Evolutionary conservation across 2,329 filamentous ascomycete genomes (phyloP).

Genomic region (Neopestalotiopsis clavispora): DNA sequence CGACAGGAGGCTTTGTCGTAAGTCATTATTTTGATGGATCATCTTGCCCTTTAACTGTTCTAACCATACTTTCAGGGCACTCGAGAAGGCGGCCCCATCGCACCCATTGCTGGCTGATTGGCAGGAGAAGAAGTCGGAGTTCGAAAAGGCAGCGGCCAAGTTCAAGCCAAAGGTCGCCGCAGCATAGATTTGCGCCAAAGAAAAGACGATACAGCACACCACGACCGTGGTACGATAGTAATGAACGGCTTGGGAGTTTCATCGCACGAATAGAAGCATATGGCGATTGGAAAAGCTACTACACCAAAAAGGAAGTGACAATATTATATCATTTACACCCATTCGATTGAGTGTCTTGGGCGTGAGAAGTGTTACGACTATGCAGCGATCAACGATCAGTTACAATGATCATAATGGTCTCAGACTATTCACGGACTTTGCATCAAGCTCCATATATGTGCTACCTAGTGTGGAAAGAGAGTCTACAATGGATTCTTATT

Average conservation of each 20-base stretch:
- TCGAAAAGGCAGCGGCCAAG: slow-evolving; percentile 85
- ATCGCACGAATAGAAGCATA: background rate
- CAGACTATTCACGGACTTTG: too few relatives aligned
- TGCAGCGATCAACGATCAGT: background rate
- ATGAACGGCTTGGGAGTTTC: background rate
- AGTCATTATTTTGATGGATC: slow-evolving; percentile 32
- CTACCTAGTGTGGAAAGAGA: too few relatives aligned
- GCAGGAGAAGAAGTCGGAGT: slow-evolving; percentile 83
- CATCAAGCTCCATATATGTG: too few relatives aligned
- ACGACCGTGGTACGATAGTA: background rate
- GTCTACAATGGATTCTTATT: too few relatives aligned
- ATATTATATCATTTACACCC: background rate
- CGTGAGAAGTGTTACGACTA: background rate
- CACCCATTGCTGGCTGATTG: slow-evolving; percentile 78
- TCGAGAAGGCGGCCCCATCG: slow-evolving; percentile 64
- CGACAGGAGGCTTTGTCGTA: slow-evolving; percentile 59
- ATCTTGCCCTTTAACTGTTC: background rate
- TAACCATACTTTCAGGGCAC: slow-evolving; percentile 43
- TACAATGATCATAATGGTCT: too few relatives aligned
- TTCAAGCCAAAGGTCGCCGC: slow-evolving; percentile 80
- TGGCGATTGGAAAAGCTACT: slow-evolving; percentile 7
- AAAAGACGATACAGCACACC: background rate
- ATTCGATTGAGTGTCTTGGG: background rate
- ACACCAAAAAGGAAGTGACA: background rate
- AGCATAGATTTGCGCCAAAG: slow-evolving; percentile 42